phyloP scores from a whole-genome alignment of 1,284 basidiomycete genomes.

The Heliocybe sulcata region DNA sequence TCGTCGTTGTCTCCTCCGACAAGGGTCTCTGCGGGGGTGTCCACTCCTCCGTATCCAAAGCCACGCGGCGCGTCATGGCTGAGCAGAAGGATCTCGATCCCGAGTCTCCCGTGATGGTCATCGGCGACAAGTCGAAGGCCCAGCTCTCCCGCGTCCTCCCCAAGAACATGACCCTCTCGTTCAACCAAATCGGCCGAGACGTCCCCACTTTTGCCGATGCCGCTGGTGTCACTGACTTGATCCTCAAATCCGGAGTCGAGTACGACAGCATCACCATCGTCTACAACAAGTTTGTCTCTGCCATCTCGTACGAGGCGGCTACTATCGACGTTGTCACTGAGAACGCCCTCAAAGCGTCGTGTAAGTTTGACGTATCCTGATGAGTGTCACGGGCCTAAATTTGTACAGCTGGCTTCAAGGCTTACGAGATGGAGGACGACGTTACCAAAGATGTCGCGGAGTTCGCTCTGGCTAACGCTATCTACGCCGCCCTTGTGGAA shows the following conservation, averaged over 20 bases:
- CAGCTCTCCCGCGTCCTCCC: constrained; percentile 74
- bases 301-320: constrained; percentile 86
- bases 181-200: constrained; percentile 97
- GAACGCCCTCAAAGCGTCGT: constrained; percentile 69
- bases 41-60: constrained; percentile 94
- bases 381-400: constrained; percentile 3
- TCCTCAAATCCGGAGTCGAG: constrained; percentile 80
- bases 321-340: constrained; percentile 79
- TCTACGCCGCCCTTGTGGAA: constrained; percentile 93
- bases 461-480: constrained; percentile 94
- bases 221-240: constrained; percentile 88
- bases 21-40: constrained; percentile 99
- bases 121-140: constrained; percentile 97
- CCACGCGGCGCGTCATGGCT: constrained; percentile 64
- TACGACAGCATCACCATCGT: constrained; percentile 89
- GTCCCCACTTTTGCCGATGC: constrained; percentile 98
- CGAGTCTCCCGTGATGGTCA: constrained; percentile 72
- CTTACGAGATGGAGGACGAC: constrained; percentile 96
- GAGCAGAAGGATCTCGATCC: constrained; percentile 46
- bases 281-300: constrained; percentile 95
- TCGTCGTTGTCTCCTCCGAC: constrained; percentile 94
- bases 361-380: constrained; percentile 36
- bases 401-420: constrained; percentile 70
- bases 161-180: constrained; percentile 76
- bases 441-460: constrained; percentile 91